Conservation (phyloP, 2,329 filamentous ascomycete genomes). For the Xylaria sp. region DNA sequence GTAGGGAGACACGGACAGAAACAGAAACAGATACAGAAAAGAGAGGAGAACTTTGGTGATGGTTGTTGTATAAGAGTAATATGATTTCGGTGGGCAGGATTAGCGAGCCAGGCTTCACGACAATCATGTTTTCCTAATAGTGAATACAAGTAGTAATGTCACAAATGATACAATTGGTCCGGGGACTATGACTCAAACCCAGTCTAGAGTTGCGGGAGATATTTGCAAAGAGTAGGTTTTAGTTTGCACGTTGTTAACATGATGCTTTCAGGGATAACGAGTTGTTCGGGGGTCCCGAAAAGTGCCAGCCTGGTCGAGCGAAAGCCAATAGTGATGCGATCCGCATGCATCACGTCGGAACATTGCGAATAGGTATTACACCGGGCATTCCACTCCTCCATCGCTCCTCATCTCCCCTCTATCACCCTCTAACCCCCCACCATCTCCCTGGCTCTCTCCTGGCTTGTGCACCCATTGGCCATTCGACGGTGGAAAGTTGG, state of each 20-base stretch:
- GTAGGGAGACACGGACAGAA: background rate
- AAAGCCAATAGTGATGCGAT: no score
- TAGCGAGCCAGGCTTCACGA: conserved; percentile 36
- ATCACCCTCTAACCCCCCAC: background rate
- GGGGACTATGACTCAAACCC: background rate
- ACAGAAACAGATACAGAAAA: background rate
- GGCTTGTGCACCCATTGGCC: background rate
- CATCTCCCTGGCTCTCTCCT: background rate
- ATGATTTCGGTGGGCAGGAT: conserved; percentile 31
- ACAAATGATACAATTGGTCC: background rate
- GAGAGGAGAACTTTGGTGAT: background rate
- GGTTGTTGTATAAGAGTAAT: conserved; percentile 39
- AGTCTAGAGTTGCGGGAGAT: background rate
- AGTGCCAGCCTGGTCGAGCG: no score
- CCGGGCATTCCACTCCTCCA: background rate
- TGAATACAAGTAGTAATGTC: conserved; percentile 38
- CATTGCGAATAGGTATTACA: no score
- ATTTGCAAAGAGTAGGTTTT: background rate
- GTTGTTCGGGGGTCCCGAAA: no score
- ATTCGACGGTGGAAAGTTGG: background rate
- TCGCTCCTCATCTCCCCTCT: no score
- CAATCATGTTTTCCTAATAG: conserved; percentile 38
- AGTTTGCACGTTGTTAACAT: no score
- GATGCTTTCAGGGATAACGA: no score
- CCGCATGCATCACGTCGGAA: no score